Base-by-base conservation (phyloP, 352 stramenopile species). In the Globisporangium iwayamae region DNA sequence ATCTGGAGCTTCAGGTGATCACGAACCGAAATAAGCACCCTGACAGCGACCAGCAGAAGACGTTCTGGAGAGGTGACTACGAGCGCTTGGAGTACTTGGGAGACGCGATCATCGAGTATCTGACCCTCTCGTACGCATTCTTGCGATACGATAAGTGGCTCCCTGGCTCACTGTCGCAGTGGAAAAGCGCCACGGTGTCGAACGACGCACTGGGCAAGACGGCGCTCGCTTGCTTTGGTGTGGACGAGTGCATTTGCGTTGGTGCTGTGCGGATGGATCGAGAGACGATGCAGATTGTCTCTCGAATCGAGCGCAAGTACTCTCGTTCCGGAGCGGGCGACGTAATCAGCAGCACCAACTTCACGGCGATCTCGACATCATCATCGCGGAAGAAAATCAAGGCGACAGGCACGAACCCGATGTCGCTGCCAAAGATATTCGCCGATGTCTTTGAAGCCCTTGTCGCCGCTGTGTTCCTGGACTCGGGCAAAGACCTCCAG, bases 21-120 rank as follows among this genome's bases (percentile, higher is more conserved):
- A 61, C 36, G 43, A 55, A 34, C 50, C 51, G 45, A 3, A 48
- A 39, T 8, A 66, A 47, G 3, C 43, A 32, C 13, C 20, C 14
- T 1, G 25, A 63, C 50, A 32, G 75, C 67, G 9, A 70, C n/a
- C 67, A 70, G 36, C 75, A 82, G 63, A 77, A 82, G 22, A 78
- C 56, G 10, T 65, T 75, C 14, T 95, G 83, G 84, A 85, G 78
- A 57, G 78, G 82, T n/a, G 82, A 97, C 62, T 97, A 97, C 50
- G 87, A 97, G 66, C 86, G 89, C 5, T 63, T 97, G 8, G 89
- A 97, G 65, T 97, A 94, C 59, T 68, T 97, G 18, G 89, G 89
- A 9, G 89, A 97, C 56, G 89, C 89, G 10, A 74, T 97, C 53
- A 93, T 97, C 56, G 89, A 96, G 66, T 97, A 94, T 61, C 63